These are phyloP conservation scores for Salinomyces thailandicus DNA, from an alignment of 2,329 filamentous ascomycete species.

Conservation along the genomic window DNA sequence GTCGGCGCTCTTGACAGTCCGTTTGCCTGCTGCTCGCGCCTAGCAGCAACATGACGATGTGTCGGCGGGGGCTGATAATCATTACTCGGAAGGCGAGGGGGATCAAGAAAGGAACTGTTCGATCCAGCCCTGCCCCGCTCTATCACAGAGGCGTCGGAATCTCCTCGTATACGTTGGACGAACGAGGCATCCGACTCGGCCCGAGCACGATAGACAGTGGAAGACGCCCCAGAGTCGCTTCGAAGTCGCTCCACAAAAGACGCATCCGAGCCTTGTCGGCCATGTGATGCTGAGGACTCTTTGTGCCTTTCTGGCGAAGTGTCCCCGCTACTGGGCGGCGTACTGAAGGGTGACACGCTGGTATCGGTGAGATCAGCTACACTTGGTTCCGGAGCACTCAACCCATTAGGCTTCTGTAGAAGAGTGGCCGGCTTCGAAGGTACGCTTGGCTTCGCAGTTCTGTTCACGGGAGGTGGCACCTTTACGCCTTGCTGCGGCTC, in stretches of 20 bases:
- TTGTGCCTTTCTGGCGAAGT: constrained; percentile 29
- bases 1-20: constrained; percentile 12
- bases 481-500: constrained; percentile 25
- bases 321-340: constrained; percentile 65
- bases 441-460: constrained; percentile 66
- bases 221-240: constrained; percentile 14
- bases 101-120: constrained; percentile 20
- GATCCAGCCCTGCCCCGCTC: constrained; percentile 17
- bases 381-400: constrained; percentile 32
- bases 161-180: constrained; percentile 16
- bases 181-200: constrained; percentile 19
- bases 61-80: constrained; percentile 11
- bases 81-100: constrained; percentile 17
- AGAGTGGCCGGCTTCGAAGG: constrained; percentile 26
- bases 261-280: constrained; percentile 13
- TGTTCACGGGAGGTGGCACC: constrained; percentile 64
- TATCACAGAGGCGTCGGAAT: constrained; percentile 18
- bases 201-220: constrained; percentile 3
- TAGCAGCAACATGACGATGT: constrained; percentile 11
- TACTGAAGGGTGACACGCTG: constrained; percentile 69
- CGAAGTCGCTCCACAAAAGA: constrained; percentile 19
- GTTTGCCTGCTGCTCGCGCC: constrained; percentile 12
- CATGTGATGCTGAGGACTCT: constrained; percentile 1
- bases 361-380: constrained; percentile 32
- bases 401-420: constrained; percentile 15